Conservation (phyloP, 495 filamentous ascomycete species). For the Entonaema liquescens region DNA sequence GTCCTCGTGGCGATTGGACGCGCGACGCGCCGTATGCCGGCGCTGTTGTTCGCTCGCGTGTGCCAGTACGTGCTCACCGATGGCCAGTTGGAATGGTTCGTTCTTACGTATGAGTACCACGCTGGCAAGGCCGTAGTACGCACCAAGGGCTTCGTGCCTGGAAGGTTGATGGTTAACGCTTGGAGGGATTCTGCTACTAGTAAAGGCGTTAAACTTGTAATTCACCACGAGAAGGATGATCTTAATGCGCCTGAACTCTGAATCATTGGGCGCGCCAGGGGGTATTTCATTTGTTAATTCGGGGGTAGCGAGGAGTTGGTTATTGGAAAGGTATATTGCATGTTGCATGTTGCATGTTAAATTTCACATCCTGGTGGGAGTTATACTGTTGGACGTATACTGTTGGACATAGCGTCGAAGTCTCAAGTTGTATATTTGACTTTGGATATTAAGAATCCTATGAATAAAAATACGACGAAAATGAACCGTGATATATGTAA, state of each 20-base stretch:
- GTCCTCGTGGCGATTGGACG: conserved; percentile 26
- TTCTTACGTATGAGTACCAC: conserved; percentile 28
- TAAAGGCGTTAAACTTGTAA: conserved; percentile 7
- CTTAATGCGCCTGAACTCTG: conserved; percentile 17
- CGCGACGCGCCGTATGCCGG: conserved; percentile 29
- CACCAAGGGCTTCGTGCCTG: conserved; percentile 21
- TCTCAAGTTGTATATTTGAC: too few relatives aligned
- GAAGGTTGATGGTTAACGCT: conserved; percentile 10
- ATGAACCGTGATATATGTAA: too few relatives aligned
- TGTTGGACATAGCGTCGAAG: too few relatives aligned
- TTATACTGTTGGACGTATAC: too few relatives aligned
- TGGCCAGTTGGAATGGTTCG: conserved; percentile 35
- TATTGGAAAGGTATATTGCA: background rate
- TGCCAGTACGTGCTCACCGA: conserved; percentile 37
- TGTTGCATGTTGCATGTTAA: too few relatives aligned
- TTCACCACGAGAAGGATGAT: conserved; percentile 15
- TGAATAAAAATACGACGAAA: too few relatives aligned
- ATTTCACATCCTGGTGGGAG: too few relatives aligned
- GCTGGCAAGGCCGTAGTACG: conserved; percentile 9
- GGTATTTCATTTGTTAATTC: background rate
- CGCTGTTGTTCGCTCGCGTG: conserved; percentile 24
- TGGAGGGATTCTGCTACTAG: conserved; percentile 16
- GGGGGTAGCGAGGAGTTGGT: background rate
- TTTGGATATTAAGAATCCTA: too few relatives aligned
- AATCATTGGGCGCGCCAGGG: background rate